A percentile compares a stretch with the other conserved stretches of the same genome.
These are phyloP conservation scores for Leccinum imitatum DNA, from an alignment of 768 basidiomycete species.

Conservation along the genomic window DNA sequence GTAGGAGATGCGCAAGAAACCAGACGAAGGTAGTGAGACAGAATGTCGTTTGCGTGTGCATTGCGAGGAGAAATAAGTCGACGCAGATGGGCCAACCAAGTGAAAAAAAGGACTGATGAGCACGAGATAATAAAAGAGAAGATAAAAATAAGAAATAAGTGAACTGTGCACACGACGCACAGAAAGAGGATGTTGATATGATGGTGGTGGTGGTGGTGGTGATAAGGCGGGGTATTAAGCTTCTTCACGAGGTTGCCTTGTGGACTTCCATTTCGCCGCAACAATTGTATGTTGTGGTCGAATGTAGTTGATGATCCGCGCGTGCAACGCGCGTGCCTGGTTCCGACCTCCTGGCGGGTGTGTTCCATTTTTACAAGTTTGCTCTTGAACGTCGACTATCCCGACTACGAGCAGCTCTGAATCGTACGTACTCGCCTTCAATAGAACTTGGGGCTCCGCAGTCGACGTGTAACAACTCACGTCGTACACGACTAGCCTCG, in stretches of 20 bases:
- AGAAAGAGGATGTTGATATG: neutral
- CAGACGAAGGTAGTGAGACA: conserved; percentile 1
- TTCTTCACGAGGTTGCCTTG: conserved; percentile 20
- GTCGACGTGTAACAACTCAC: neutral
- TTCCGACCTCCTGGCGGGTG: neutral
- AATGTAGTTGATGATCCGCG: too few relatives aligned
- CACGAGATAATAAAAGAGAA: neutral
- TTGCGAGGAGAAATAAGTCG: neutral
- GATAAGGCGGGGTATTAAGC: conserved; percentile 19
- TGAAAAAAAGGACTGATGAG: neutral
- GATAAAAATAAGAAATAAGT: neutral
- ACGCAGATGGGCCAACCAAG: neutral
- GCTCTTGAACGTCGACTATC: too few relatives aligned
- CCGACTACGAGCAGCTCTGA: neutral
- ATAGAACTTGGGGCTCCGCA: neutral
- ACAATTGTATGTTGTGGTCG: neutral
- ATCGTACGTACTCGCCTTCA: neutral
- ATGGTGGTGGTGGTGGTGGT: neutral
- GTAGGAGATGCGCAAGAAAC: conserved; percentile 13
- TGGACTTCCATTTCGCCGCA: conserved; percentile 5
- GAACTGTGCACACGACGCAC: conserved; percentile 7
- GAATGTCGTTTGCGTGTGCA: neutral
- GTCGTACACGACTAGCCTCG: conserved; percentile 9
- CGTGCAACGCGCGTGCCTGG: neutral
- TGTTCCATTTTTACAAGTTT: neutral